Evolutionary conservation across 2,329 filamentous ascomycete species (phyloP), one percentile per base, ranked within the genome.

Genomic region (Chrysosporium queenslandicum): DNA sequence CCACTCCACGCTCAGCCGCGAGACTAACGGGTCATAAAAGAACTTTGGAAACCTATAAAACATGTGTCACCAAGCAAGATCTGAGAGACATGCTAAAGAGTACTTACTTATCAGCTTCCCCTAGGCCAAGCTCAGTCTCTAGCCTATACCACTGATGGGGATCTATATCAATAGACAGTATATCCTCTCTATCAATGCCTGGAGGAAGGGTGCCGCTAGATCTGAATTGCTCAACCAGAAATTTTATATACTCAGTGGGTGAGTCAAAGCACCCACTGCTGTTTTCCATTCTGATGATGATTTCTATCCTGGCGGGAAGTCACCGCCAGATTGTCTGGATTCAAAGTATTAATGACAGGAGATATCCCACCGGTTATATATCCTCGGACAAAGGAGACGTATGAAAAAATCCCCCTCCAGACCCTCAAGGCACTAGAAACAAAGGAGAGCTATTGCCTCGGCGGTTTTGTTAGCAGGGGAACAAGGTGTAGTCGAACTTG

Each of bases 241-340:
- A 46, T 46, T 46, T 46, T 46, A 46, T 29, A 46, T 46, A 32
- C 42, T 18, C 42, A 46, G 42, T 16, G n/a, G 42, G 42, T 32
- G 42, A 46, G 25, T 46, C 42, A 46, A 30, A 46, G 6, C 20
- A n/a, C 42, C 23, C 23, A n/a, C 23, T 46, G 12, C 14, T 30
- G 42, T 46, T 30, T 9, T 32, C 42, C 42, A 46, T 46, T 30
- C 29, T 46, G 29, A 18, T 16, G 29, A 18, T 30, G 27, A 30
- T 30, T 30, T 30, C 27, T 30, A 30, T 30, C 27, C 27, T 30
- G 27, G 27, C 27, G 27, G 27, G 16, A 32, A 30, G 42, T 29
- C 8, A n/a, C 42, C 16, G 42, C n/a, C 27, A 30, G 11, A 30
- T 30, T 30, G 27, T 30, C 27, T 30, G 27, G 27, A 11, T 30